Percentiles rank a stretch among this genome's conserved stretches.
Evolutionary conservation across 2,329 filamentous ascomycete genomes (phyloP).

Genomic region (Aspergillus caelatus): DNA sequence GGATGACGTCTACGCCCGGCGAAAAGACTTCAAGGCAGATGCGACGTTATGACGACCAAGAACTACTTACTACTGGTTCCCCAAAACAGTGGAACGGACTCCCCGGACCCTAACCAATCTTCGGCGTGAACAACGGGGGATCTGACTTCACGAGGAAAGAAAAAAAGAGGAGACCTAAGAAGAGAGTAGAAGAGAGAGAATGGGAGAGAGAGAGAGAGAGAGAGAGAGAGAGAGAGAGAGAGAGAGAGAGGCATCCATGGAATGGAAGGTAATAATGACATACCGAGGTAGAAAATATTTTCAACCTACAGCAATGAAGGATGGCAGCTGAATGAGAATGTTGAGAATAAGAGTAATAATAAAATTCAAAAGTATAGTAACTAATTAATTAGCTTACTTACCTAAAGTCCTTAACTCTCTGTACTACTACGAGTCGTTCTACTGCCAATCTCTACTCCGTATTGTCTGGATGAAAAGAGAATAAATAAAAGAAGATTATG

Average conservation of each 20-base stretch:
- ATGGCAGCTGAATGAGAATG: not conserved
- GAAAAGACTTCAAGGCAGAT: slow-evolving; percentile 12
- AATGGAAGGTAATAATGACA: not conserved
- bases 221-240: not conserved
- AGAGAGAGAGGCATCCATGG: not conserved
- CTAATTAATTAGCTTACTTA: not conserved
- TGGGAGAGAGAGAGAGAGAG: too few species aligned
- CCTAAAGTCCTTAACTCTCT: not conserved
- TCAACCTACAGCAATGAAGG: not conserved
- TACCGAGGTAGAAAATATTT: not conserved
- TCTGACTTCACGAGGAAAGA: not conserved
- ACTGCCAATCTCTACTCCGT: not conserved
- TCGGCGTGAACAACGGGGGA: not conserved
- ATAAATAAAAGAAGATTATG: not conserved
- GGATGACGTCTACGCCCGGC: slow-evolving; percentile 41
- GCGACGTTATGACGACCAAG: slow-evolving; percentile 27
- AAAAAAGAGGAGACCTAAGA: not conserved
- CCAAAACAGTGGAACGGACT: slow-evolving; percentile 17
- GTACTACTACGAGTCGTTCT: not conserved
- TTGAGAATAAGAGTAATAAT: not conserved
- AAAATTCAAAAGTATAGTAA: not conserved
- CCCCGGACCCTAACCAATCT: not conserved
- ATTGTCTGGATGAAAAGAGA: not conserved
- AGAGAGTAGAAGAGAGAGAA: not conserved
- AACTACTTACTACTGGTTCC: not conserved